A percentile compares a stretch with the other conserved stretches of the same genome.
Conservation (phyloP, 1,284 basidiomycete species). For the Exobasidium cylindrosporum region DNA sequence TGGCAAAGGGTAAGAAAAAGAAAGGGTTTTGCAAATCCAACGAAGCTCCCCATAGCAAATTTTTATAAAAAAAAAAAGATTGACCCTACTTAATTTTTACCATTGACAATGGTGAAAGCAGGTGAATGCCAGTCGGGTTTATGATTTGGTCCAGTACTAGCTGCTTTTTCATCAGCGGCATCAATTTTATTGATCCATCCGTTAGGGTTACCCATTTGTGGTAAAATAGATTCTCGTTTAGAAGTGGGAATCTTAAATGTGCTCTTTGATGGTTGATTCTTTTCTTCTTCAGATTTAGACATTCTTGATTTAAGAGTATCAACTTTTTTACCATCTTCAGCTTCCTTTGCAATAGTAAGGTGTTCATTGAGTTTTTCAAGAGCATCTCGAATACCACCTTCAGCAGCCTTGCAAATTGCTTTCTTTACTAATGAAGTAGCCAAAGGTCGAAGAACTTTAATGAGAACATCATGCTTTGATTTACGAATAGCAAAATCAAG, state of each 20-base stretch:
- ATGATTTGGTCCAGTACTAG: conserved; percentile 50
- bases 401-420: conserved; percentile 80
- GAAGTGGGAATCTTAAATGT: conserved; percentile 48
- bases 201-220: conserved; percentile 65
- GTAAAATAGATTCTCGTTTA: conserved; percentile 49
- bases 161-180: conserved; percentile 61
- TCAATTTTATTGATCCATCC: conserved; percentile 70
- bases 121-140: conserved; percentile 66
- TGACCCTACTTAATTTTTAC: too few species aligned
- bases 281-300: conserved; percentile 42
- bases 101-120: conserved; percentile 61
- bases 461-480: conserved; percentile 82
- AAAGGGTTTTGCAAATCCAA: too few species aligned
- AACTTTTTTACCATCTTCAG: conserved; percentile 52
- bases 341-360: conserved; percentile 68
- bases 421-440: conserved; percentile 70
- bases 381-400: conserved; percentile 71
- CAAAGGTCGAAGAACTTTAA: conserved; percentile 68
- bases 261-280: conserved; percentile 48
- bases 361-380: conserved; percentile 84
- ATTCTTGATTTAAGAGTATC: conserved; percentile 70
- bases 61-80: too few species aligned
- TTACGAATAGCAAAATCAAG: conserved; percentile 89
- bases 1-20: too few species aligned
- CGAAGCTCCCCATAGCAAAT: too few species aligned